These are phyloP conservation scores for Pluteus cervinus DNA, from an alignment of 768 basidiomycete species.

Conservation along the genomic window DNA sequence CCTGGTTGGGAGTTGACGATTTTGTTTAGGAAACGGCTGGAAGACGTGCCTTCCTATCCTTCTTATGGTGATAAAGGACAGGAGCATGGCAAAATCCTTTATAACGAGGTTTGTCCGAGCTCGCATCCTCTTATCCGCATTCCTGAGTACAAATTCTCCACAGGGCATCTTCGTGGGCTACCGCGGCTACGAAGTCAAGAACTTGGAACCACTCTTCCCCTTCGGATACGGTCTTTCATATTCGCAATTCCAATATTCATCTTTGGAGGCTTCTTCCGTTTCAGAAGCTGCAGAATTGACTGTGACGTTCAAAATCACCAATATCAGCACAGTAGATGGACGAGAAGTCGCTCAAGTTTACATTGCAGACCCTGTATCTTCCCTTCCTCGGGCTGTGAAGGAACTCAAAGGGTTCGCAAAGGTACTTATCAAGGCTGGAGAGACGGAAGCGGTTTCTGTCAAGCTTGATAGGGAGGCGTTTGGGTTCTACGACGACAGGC, in stretches of 20 bases:
- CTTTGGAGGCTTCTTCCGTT: constrained; percentile 27
- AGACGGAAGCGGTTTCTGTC: constrained; percentile 30
- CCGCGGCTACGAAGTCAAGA: constrained; percentile 40
- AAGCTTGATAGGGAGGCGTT: constrained; percentile 41
- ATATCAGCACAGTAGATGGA: constrained; percentile 37
- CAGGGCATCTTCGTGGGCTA: constrained; percentile 50
- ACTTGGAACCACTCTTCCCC: constrained; percentile 41
- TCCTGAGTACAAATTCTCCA: constrained; percentile 6
- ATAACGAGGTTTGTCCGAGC: constrained; percentile 32
- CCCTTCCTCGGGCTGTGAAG: constrained; percentile 37
- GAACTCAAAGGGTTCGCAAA: constrained; percentile 46
- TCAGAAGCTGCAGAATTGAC: constrained; percentile 28
- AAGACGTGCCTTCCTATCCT: constrained; percentile 45
- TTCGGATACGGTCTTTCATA: constrained; percentile 60
- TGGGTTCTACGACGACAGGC: constrained; percentile 41
- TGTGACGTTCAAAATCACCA: constrained; percentile 38
- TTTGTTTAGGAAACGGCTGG: constrained; percentile 33
- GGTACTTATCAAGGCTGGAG: constrained; percentile 37
- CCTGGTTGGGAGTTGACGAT: too few relatives aligned
- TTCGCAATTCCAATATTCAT: constrained; percentile 48
- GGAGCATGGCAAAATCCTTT: constrained; percentile 36
- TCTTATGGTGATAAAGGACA: constrained; percentile 38
- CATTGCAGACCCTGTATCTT: constrained; percentile 33
- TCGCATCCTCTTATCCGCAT: constrained; percentile 1
- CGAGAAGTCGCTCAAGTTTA: constrained; percentile 45